Base-by-base conservation (phyloP, 148 eudicot genomes). In the Amaranthus hypochondriacus region DNA sequence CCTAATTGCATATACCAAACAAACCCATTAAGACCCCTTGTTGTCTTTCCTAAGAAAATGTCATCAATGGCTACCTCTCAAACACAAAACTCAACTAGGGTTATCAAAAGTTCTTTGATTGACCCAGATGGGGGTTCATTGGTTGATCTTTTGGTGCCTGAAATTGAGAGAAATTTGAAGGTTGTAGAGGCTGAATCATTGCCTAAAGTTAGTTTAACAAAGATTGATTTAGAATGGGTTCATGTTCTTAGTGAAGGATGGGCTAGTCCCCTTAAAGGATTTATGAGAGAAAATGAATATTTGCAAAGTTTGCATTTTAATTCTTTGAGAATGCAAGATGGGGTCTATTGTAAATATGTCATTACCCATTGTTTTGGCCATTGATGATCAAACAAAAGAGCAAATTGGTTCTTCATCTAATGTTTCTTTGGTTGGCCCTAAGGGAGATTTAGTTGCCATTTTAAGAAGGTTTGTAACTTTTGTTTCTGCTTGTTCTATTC, bases 191-290 rank as follows among this genome's bases (percentile, higher is more conserved):
- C 95, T 5, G 83, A 83, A 67, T 51, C 76, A 62, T 55, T 93
- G 87, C 89, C 91, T 4, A 82, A 80, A 75, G 85, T 93, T 78
- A 73, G 68, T 68, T 53, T 91, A 10, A 77, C 86, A 0, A 79
- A 73, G 73, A 89, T 93, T 74, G 97, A 93, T 88, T 81, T 93
- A 7, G 90, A 89, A 49, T 93, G 98, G 98, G 91, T 91, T 57
- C 98, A 93, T 76, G 98, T 93, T 62, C 63, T 93, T 6, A 84
- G 95, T 67, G 98, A 93, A 76, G 98, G 98, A 14, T 93, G 98
- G 98, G 97, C 97, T 21, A 93, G 88, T 67, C 98, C 98, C 6
- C 68, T 93, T 46, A 85, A 77, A 75, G 95, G 98, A 46, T 93
- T 93, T 63, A 93, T 93, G 98, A 88, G 94, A 49, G 97, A 93